phyloP scores from a whole-genome alignment of 2,329 filamentous ascomycete genomes.

The Davidsoniella neocaledoniae region DNA sequence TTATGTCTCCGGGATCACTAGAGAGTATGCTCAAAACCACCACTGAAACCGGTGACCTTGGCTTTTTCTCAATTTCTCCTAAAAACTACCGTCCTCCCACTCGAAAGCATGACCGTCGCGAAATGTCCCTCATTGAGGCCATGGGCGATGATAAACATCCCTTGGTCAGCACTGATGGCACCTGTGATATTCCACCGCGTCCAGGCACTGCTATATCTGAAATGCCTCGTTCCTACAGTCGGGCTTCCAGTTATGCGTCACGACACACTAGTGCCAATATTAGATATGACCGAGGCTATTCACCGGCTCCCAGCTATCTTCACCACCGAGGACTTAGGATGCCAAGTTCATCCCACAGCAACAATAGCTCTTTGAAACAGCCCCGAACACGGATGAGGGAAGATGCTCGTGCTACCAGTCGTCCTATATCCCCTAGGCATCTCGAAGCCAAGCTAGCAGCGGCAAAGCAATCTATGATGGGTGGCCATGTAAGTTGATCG shows the following conservation, averaged over 20 bases:
- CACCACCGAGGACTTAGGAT: background rate
- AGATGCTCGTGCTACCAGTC: background rate
- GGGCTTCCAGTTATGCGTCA: conserved; percentile 7
- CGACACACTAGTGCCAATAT: background rate
- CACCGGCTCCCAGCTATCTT: conserved; percentile 3
- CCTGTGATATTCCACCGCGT: background rate
- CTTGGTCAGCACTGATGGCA: background rate
- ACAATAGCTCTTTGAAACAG: background rate
- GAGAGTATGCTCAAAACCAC: conserved; percentile 50
- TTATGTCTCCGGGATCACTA: conserved; percentile 35
- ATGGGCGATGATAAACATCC: conserved; percentile 10
- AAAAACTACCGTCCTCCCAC: conserved; percentile 10
- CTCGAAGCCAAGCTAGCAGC: too few relatives aligned
- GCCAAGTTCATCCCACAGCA: background rate
- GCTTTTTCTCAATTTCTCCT: conserved; percentile 38
- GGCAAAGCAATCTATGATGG: too few relatives aligned
- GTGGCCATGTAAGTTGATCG: background rate
- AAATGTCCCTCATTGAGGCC: conserved; percentile 10
- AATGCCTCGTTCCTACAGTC: conserved; percentile 2
- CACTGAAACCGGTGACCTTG: conserved; percentile 49
- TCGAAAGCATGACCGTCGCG: conserved; percentile 6
- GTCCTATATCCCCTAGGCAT: background rate
- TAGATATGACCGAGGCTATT: background rate
- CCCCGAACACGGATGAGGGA: background rate
- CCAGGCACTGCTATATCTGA: conserved; percentile 1